phyloP scores from a whole-genome alignment of 208 protist genomes.

The Leptomonas seymouri region DNA sequence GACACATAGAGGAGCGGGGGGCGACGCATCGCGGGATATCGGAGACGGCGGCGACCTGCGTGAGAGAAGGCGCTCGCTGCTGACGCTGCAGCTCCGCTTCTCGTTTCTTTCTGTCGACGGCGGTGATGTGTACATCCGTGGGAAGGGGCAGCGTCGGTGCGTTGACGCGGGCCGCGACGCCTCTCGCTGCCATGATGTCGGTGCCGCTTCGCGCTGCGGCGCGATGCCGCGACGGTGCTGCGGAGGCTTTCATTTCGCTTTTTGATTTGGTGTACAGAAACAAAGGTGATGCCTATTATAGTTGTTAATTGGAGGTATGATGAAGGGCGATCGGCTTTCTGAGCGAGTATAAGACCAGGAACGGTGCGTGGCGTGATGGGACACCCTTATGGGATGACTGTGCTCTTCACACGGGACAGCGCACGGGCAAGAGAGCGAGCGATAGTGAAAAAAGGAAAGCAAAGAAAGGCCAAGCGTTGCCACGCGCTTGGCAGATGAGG shows the following conservation, averaged over 20 bases:
- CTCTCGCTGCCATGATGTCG: constrained; percentile 1
- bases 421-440: too few relatives aligned
- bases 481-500: too few relatives aligned
- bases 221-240: constrained; percentile 12
- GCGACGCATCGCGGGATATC: constrained; percentile 20
- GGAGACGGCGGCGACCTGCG: neutral
- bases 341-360: too few relatives aligned
- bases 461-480: too few relatives aligned
- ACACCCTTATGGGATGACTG: too few relatives aligned
- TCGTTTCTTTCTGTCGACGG: neutral
- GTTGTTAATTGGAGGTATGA: too few relatives aligned
- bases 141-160: constrained; percentile 1
- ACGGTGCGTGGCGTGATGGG: too few relatives aligned
- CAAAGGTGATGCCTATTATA: neutral
- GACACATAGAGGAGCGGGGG: constrained; percentile 6
- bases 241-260: neutral
- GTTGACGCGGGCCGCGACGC: constrained; percentile 13
- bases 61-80: constrained; percentile 3
- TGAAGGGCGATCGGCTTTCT: too few relatives aligned
- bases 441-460: too few relatives aligned
- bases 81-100: constrained; percentile 14
- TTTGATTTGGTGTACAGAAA: neutral
- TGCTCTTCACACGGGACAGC: too few relatives aligned
- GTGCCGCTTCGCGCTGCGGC: neutral
- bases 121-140: neutral